Evolutionary conservation across 441 rosid species (phyloP).

Genomic region (Brassica balearica): DNA sequence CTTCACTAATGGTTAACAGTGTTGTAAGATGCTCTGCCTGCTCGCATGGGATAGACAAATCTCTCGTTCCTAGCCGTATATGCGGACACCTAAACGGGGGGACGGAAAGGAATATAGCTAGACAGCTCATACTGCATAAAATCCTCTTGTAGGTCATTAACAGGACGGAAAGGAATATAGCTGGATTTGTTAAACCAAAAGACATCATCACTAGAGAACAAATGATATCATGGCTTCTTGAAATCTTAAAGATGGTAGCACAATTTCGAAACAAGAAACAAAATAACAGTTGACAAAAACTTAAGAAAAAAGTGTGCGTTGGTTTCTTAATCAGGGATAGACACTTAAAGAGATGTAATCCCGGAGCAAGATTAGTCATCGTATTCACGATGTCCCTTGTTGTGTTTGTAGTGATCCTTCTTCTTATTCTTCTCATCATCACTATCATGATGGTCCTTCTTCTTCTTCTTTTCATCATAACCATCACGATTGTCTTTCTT

Average conservation of each 20-base stretch:
- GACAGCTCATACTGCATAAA: neutral
- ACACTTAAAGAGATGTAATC: constrained; percentile 14
- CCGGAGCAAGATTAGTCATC: constrained; percentile 27
- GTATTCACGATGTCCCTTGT: constrained; percentile 33
- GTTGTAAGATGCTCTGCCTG: neutral
- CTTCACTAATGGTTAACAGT: neutral
- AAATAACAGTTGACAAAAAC: constrained; percentile 13
- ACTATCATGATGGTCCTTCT: constrained; percentile 8
- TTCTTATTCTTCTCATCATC: constrained; percentile 22
- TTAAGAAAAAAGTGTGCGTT: neutral
- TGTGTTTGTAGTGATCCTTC: constrained; percentile 19
- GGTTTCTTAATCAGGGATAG: constrained; percentile 22
- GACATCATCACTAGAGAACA: neutral
- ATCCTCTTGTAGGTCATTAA: neutral
- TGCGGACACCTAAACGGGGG: neutral
- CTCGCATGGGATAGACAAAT: neutral
- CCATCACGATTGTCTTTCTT: neutral
- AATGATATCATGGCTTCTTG: neutral
- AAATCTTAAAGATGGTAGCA: constrained; percentile 8
- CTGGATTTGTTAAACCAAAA: neutral
- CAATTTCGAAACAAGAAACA: constrained; percentile 13
- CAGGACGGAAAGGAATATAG: neutral
- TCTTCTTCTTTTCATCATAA: constrained; percentile 27
- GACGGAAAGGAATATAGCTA: no score
- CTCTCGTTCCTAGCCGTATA: neutral